Evolutionary conservation across 2,329 filamentous ascomycete species (phyloP).

Genomic region (Cryphonectria nitschkei): DNA sequence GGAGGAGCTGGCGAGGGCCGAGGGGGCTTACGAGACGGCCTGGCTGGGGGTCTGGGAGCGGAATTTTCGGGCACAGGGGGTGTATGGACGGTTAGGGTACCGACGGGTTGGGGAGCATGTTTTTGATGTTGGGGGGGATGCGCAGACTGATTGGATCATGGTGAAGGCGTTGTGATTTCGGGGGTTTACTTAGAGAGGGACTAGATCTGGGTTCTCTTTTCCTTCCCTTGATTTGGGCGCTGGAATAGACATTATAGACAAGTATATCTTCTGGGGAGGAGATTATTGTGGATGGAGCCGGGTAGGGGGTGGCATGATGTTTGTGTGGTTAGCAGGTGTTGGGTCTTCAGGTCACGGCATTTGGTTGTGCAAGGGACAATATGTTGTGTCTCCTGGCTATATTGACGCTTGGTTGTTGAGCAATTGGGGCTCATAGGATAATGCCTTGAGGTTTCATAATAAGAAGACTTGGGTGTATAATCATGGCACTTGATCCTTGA

Average conservation of each 20-base stretch:
- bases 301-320: not conserved
- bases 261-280: not conserved
- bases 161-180: conserved; percentile 34
- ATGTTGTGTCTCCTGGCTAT: too few species aligned
- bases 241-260: not conserved
- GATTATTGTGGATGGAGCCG: not conserved
- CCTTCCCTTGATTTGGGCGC: not conserved
- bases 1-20: conserved; percentile 40
- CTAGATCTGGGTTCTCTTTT: not conserved
- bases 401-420: too few species aligned
- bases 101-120: conserved; percentile 44
- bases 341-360: too few species aligned
- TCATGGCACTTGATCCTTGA: too few species aligned
- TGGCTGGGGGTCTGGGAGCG: conserved; percentile 56
- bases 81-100: conserved; percentile 49
- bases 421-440: too few species aligned
- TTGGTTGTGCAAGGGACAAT: not conserved
- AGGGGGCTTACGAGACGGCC: conserved; percentile 41
- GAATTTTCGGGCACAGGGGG: conserved; percentile 42
- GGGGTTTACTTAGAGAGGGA: not conserved
- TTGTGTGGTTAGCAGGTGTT: not conserved
- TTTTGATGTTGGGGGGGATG: conserved; percentile 45
- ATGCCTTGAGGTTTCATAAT: too few species aligned
- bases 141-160: conserved; percentile 47
- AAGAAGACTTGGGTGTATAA: too few species aligned